phyloP scores from a whole-genome alignment of 73 alveolate species.

The Stentor roeselii region DNA sequence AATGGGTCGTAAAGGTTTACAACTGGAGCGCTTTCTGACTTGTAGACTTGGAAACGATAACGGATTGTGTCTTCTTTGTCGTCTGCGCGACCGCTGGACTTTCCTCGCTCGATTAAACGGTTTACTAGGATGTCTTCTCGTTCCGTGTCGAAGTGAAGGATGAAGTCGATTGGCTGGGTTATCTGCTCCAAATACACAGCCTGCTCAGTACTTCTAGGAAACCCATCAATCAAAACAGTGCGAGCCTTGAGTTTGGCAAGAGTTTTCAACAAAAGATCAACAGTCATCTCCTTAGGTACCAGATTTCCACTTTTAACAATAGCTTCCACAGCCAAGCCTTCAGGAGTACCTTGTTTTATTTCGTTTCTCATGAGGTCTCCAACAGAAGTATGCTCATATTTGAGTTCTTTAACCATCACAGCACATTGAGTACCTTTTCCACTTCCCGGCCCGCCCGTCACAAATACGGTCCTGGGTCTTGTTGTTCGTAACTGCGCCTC shows the following conservation, averaged over 20 bases:
- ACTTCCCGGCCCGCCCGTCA: slow-evolving; percentile 65
- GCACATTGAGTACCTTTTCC: slow-evolving; percentile 67
- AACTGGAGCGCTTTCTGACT: slow-evolving; percentile 41
- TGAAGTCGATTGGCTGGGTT: slow-evolving; percentile 18
- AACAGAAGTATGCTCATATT: slow-evolving; percentile 48
- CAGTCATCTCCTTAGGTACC: slow-evolving; percentile 17
- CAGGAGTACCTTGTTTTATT: slow-evolving; percentile 33
- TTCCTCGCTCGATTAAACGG: slow-evolving; percentile 68
- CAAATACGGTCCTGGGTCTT: slow-evolving; percentile 46
- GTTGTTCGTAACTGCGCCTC: slow-evolving; percentile 26
- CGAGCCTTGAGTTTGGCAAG: slow-evolving; percentile 16
- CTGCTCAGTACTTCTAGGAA: slow-evolving; percentile 40
- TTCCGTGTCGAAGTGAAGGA: slow-evolving; percentile 30
- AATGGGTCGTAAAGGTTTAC: slow-evolving; percentile 61
- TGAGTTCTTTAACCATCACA: slow-evolving; percentile 50
- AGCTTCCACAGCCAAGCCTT: slow-evolving; percentile 9
- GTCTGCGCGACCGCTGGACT: slow-evolving; percentile 89
- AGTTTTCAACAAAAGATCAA: slow-evolving; percentile 4
- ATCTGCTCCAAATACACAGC: slow-evolving; percentile 31
- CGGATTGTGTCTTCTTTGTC: slow-evolving; percentile 95
- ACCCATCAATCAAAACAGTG: slow-evolving; percentile 40
- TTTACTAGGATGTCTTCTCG: slow-evolving; percentile 41
- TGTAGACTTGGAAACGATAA: slow-evolving; percentile 66
- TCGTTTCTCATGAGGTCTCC: slow-evolving; percentile 64
- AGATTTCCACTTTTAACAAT: not conserved